These are phyloP conservation scores for Boletus edulis DNA, from an alignment of 768 basidiomycete species.

Conservation along the genomic window DNA sequence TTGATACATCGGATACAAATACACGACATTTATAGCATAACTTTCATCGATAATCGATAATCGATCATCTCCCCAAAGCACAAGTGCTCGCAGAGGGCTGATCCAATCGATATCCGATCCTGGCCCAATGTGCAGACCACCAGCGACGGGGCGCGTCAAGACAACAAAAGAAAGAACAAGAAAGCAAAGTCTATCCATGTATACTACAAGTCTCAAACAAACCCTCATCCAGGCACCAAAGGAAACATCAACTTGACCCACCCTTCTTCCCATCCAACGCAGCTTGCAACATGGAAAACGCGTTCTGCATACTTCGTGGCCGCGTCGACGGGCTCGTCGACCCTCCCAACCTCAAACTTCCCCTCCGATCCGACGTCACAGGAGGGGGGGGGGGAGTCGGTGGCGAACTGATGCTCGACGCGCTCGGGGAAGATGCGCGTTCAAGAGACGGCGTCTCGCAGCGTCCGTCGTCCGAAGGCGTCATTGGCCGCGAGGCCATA, in stretches of 20 bases:
- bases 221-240: too few species aligned
- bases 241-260: not conserved
- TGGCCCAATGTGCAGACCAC: too few species aligned
- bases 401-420: conserved; percentile 23
- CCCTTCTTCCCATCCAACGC: conserved; percentile 28
- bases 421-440: conserved; percentile 24
- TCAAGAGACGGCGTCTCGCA: conserved; percentile 25
- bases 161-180: too few species aligned
- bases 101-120: too few species aligned
- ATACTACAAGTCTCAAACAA: too few species aligned
- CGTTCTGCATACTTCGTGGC: conserved; percentile 20
- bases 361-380: conserved; percentile 16
- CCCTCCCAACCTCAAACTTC: conserved; percentile 15
- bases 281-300: conserved; percentile 28
- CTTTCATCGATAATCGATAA: too few species aligned
- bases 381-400: conserved; percentile 24
- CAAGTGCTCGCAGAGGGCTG: too few species aligned
- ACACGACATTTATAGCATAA: too few species aligned
- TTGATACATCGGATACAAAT: too few species aligned
- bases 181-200: too few species aligned
- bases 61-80: too few species aligned
- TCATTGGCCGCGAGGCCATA: conserved; percentile 6
- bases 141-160: too few species aligned
- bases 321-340: conserved; percentile 22
- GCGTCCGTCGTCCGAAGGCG: conserved; percentile 36